Conservation (phyloP, 1,284 basidiomycete species). For the Ustilago nuda region DNA sequence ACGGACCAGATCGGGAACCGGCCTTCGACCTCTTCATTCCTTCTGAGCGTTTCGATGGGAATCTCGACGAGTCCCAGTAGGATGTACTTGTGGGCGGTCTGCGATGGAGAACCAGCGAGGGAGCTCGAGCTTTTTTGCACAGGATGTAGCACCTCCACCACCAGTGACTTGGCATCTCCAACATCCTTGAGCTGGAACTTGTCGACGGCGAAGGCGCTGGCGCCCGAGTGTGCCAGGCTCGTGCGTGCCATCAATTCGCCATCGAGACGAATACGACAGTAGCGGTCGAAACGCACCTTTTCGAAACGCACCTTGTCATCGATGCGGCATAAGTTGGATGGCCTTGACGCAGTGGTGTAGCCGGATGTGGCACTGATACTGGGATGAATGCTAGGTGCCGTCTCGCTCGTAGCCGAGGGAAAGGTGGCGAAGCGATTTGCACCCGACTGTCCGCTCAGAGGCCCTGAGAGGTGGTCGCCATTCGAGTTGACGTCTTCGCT, state of each 20-base stretch:
- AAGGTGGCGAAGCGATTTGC: constrained; percentile 21
- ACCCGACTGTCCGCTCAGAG: constrained; percentile 35
- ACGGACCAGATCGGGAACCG: constrained; percentile 63
- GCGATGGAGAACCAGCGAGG: constrained; percentile 24
- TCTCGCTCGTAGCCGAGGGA: constrained; percentile 9
- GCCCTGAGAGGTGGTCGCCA: constrained; percentile 22
- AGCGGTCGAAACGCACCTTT: constrained; percentile 48
- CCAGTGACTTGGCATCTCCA: constrained; percentile 38
- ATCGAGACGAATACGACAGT: constrained; percentile 54
- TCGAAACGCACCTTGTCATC: constrained; percentile 41
- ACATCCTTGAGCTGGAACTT: constrained; percentile 55
- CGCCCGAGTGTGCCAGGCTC: constrained; percentile 25
- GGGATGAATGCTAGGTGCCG: constrained; percentile 11
- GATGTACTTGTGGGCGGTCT: constrained; percentile 31
- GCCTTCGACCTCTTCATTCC: constrained; percentile 61
- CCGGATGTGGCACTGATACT: constrained; percentile 4
- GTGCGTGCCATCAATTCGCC: constrained; percentile 56
- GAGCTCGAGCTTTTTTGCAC: constrained; percentile 31
- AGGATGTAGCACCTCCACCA: constrained; percentile 54
- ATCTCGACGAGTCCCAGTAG: constrained; percentile 59
- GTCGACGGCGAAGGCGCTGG: constrained; percentile 39
- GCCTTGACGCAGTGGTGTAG: constrained; percentile 11
- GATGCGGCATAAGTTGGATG: constrained; percentile 19
- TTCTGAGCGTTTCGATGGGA: constrained; percentile 56
- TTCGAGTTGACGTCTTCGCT: constrained; percentile 28